Evolutionary conservation across 2,329 filamentous ascomycete genomes (phyloP).

Genomic region (Ceratocystis albifundus): DNA sequence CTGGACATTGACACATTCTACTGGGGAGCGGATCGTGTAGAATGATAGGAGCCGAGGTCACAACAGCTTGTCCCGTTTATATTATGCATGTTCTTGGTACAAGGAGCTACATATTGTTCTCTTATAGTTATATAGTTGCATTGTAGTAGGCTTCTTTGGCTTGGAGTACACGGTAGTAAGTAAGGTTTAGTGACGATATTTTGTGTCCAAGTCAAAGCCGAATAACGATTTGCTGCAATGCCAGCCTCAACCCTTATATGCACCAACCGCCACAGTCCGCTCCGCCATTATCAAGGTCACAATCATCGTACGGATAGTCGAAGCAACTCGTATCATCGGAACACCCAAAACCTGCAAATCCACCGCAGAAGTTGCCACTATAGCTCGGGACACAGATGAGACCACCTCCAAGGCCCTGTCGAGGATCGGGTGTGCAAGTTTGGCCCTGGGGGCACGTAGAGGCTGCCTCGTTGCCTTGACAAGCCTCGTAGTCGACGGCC

Average conservation of each 20-base stretch:
- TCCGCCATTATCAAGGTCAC: slow-evolving; percentile 1
- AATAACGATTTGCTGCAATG: no score
- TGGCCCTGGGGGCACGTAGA: background rate
- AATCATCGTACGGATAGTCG: slow-evolving; percentile 8
- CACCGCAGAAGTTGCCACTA: background rate
- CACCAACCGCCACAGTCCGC: slow-evolving; percentile 1
- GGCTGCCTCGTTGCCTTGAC: background rate
- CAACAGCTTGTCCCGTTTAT: background rate
- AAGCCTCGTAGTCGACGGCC: background rate
- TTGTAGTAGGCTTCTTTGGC: background rate
- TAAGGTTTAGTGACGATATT: no score
- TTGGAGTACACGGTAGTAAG: background rate
- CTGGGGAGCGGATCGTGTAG: slow-evolving; percentile 34
- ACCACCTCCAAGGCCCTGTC: background rate
- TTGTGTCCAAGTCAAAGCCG: no score
- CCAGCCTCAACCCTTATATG: background rate
- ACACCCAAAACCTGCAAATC: slow-evolving; percentile 1
- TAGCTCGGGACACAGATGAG: background rate
- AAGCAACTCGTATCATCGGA: background rate
- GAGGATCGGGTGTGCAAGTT: background rate
- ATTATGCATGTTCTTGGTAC: background rate
- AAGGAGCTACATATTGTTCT: no score
- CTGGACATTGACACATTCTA: slow-evolving; percentile 45
- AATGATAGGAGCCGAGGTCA: background rate
- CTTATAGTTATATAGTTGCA: background rate